Percentiles rank a stretch among this genome's conserved stretches.
phyloP scores from a whole-genome alignment of 352 stramenopile genomes.

The Globisporangium apiculatum region DNA sequence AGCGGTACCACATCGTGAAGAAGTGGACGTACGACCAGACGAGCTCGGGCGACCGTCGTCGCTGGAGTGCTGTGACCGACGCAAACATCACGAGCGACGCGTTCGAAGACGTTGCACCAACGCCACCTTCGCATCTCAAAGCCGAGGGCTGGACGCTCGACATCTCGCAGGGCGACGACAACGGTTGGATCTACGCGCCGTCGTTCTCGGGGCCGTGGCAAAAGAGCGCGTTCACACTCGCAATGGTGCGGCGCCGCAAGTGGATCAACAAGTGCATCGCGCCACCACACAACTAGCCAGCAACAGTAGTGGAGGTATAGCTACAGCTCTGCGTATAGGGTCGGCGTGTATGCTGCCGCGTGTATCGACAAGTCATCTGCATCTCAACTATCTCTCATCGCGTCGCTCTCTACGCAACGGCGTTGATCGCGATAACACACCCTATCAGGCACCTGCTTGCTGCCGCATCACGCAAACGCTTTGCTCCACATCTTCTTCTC shows the following conservation, averaged over 20 bases:
- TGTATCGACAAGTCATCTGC: not conserved
- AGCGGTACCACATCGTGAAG: slow-evolving; percentile 70
- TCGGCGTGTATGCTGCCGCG: too few relatives aligned
- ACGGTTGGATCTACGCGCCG: slow-evolving; percentile 81
- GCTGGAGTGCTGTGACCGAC: slow-evolving; percentile 61
- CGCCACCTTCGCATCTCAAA: slow-evolving; percentile 40
- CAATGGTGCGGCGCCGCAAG: slow-evolving; percentile 73
- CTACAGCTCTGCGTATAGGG: too few relatives aligned
- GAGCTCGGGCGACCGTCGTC: slow-evolving; percentile 53
- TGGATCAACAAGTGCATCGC: slow-evolving; percentile 72
- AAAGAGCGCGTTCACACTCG: slow-evolving; percentile 62
- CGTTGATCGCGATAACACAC: not conserved
- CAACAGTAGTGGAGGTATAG: not conserved
- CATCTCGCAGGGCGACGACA: slow-evolving; percentile 68
- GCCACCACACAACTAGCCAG: not conserved
- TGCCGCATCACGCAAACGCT: slow-evolving; percentile 46
- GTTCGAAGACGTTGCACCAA: slow-evolving; percentile 64
- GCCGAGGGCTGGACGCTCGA: slow-evolving; percentile 74
- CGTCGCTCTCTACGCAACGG: not conserved
- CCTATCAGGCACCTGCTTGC: too few relatives aligned
- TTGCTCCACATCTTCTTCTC: slow-evolving; percentile 90
- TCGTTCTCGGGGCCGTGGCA: slow-evolving; percentile 76
- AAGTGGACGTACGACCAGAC: slow-evolving; percentile 67
- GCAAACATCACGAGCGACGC: slow-evolving; percentile 48
- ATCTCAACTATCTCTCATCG: not conserved